A percentile compares a stretch with the other conserved stretches of the same genome.
These are phyloP conservation scores for Pistacia integerrima DNA, from an alignment of 345 rosid genomes.

Conservation along the genomic window DNA sequence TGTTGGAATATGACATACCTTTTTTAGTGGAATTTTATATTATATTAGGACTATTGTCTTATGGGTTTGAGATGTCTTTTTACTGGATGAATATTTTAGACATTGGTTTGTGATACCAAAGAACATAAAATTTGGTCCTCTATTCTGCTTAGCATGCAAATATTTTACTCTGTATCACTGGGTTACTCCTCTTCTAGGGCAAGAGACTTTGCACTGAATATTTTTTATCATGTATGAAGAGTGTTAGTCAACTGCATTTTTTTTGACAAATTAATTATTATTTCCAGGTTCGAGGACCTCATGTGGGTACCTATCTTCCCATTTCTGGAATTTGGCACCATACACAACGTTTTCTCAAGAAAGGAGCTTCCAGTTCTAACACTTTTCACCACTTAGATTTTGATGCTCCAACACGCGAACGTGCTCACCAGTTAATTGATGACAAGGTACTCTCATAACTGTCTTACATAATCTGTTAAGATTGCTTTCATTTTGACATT, in stretches of 20 bases:
- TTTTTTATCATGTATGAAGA: slow-evolving; percentile 1
- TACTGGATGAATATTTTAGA: not conserved
- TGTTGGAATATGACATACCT: slow-evolving; percentile 5
- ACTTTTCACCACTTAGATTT: slow-evolving; percentile 92
- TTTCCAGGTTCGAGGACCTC: slow-evolving; percentile 84
- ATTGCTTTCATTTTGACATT: slow-evolving; percentile 1
- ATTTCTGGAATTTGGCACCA: slow-evolving; percentile 96
- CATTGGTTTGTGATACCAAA: not conserved
- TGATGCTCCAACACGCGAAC: slow-evolving; percentile 99
- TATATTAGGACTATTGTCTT: not conserved
- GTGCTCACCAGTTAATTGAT: slow-evolving; percentile 74
- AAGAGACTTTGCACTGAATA: slow-evolving; percentile 3
- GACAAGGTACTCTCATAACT: slow-evolving; percentile 58
- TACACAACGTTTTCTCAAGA: slow-evolving; percentile 83
- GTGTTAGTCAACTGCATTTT: not conserved
- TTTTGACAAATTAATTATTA: slow-evolving; percentile 19
- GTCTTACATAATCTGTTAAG: slow-evolving; percentile 3
- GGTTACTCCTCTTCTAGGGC: not conserved
- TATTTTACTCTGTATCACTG: not conserved
- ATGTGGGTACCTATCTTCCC: slow-evolving; percentile 93
- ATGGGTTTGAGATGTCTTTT: not conserved
- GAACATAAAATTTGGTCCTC: not conserved
- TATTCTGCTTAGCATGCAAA: slow-evolving; percentile 2
- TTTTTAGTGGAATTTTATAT: not conserved
- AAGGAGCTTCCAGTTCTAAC: slow-evolving; percentile 51